phyloP scores from a whole-genome alignment of 768 basidiomycete species.

The Russula earlei region DNA sequence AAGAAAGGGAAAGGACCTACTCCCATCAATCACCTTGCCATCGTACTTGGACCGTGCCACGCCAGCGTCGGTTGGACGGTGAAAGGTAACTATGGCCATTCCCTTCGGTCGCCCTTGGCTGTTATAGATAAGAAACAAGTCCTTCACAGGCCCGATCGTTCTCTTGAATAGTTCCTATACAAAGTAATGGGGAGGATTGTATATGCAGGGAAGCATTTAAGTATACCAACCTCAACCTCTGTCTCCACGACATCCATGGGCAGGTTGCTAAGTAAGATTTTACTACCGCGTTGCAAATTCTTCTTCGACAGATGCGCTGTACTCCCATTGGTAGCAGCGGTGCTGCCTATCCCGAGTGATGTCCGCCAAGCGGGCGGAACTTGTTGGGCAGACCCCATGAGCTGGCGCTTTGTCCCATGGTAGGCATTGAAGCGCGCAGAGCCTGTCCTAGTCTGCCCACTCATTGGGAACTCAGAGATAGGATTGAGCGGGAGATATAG shows the following conservation, averaged over 20 bases:
- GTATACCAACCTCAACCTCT: conserved; percentile 15
- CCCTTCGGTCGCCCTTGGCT: conserved; percentile 68
- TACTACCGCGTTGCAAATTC: conserved; percentile 13
- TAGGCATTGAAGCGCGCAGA: conserved; percentile 15
- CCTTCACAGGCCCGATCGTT: conserved; percentile 66
- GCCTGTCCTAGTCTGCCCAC: conserved; percentile 8
- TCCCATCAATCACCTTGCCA: conserved; percentile 65
- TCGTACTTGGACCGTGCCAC: conserved; percentile 61
- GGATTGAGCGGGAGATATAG: neutral
- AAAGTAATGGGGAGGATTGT: conserved; percentile 1
- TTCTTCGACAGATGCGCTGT: conserved; percentile 5
- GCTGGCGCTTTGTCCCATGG: conserved; percentile 18
- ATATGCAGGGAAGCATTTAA: neutral
- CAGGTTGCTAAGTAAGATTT: conserved; percentile 18
- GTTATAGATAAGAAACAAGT: conserved; percentile 66
- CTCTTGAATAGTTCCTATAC: conserved; percentile 65
- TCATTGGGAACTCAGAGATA: conserved; percentile 5
- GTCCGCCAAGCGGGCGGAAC: conserved; percentile 18
- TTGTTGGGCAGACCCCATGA: conserved; percentile 15
- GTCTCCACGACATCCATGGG: conserved; percentile 19
- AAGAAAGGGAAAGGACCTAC: conserved; percentile 27
- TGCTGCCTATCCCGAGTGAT: neutral
- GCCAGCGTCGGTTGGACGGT: conserved; percentile 51
- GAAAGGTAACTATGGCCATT: conserved; percentile 68
- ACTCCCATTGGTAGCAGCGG: conserved; percentile 5